Evolutionary conservation across 2,329 filamentous ascomycete genomes (phyloP).

Genomic region (Scedosporium aurantiacum): DNA sequence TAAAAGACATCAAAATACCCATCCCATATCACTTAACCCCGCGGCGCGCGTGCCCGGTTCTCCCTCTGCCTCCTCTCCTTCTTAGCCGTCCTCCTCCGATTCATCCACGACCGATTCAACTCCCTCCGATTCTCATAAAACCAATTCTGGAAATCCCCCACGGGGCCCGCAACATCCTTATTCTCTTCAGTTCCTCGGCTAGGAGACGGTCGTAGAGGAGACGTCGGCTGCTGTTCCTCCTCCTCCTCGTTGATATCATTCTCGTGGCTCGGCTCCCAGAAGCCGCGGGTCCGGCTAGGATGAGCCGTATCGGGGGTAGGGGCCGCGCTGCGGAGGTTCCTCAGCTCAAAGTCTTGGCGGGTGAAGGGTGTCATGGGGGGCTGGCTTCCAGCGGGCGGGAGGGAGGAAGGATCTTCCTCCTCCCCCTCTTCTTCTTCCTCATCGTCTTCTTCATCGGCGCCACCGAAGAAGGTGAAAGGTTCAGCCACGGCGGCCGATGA

Average conservation of each 20-base stretch:
- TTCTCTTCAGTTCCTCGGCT: conserved; percentile 11
- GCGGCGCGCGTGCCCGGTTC: conserved; percentile 41
- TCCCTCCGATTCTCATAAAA: conserved; percentile 59
- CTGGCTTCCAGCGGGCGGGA: conserved; percentile 17
- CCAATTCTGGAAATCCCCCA: conserved; percentile 51
- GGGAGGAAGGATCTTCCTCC: conserved; percentile 30
- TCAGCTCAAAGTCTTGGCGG: conserved; percentile 63
- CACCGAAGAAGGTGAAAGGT: conserved; percentile 69
- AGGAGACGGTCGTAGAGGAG: neutral
- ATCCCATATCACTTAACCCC: neutral
- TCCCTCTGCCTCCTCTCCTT: conserved; percentile 60
- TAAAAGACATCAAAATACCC: too few species aligned
- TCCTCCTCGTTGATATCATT: conserved; percentile 35
- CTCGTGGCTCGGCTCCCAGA: conserved; percentile 37
- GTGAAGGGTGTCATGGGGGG: conserved; percentile 75
- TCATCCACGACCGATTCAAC: conserved; percentile 56
- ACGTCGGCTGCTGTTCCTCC: conserved; percentile 24
- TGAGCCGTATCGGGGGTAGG: conserved; percentile 91
- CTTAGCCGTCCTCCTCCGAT: conserved; percentile 46
- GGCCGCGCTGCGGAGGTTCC: conserved; percentile 73
- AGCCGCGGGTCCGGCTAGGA: conserved; percentile 50
- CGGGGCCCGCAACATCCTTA: conserved; percentile 12
- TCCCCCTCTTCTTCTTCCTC: conserved; percentile 21
- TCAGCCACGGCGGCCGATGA: conserved; percentile 25
- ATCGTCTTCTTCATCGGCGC: conserved; percentile 34